Evolutionary conservation across 2,329 filamentous ascomycete genomes (phyloP).

Genomic region (Penicillium vulpinum): DNA sequence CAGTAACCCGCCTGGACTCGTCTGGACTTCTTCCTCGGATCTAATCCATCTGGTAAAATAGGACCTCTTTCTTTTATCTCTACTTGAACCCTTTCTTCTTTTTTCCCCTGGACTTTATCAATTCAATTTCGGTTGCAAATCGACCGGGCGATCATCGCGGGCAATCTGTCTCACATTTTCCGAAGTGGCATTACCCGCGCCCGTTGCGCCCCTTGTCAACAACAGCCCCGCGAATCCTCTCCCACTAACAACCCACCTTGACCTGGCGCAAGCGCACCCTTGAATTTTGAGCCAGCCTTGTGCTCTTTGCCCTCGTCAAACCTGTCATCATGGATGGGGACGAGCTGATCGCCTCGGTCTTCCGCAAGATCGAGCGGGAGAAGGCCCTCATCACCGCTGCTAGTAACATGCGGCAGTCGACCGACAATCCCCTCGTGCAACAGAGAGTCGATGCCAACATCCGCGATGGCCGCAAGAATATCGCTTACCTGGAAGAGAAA

Average conservation of each 20-base stretch:
- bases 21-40: background rate
- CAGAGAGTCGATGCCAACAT: conserved; percentile 91
- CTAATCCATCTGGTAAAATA: background rate
- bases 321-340: conserved; percentile 57
- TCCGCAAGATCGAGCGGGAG: conserved; percentile 97
- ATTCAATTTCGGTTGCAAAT: background rate
- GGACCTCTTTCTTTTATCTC: background rate
- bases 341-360: conserved; percentile 73
- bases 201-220: conserved; percentile 28
- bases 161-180: conserved; percentile 24
- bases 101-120: background rate
- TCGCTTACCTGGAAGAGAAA: conserved; percentile 93
- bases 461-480: conserved; percentile 87
- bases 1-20: background rate
- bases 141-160: conserved; percentile 2
- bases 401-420: conserved; percentile 92
- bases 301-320: conserved; percentile 15
- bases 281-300: conserved; percentile 15
- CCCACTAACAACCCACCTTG: conserved; percentile 17
- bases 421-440: conserved; percentile 87
- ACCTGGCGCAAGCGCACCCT: conserved; percentile 13
- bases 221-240: conserved; percentile 30
- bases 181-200: conserved; percentile 26
- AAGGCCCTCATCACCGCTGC: conserved; percentile 92
- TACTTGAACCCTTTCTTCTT: background rate